Conservation (phyloP, 306 rosid species). For the Lotus japonicus region DNA sequence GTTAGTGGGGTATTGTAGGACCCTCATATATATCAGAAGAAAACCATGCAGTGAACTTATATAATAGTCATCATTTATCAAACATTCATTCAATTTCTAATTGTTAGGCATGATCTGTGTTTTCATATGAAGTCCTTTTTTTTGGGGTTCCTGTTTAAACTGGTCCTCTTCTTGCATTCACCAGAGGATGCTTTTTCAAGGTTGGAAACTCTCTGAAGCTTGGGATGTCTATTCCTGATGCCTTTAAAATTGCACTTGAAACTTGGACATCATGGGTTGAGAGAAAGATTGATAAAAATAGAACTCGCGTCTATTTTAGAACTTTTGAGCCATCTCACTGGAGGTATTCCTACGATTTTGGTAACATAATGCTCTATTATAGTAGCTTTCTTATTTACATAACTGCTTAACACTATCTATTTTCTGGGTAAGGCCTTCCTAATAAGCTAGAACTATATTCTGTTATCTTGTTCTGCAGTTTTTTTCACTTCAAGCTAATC, state of each 20-base stretch:
- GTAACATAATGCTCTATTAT: conserved; percentile 13
- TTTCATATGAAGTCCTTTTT: background rate
- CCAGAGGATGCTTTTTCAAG: conserved; percentile 80
- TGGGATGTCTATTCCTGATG: conserved; percentile 62
- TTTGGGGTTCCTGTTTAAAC: conserved; percentile 4
- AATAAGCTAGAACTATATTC: background rate
- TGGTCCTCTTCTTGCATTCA: conserved; percentile 14
- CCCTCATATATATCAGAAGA: background rate
- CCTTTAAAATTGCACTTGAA: conserved; percentile 52
- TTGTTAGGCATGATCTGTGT: background rate
- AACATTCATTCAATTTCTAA: conserved; percentile 4
- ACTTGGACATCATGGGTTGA: conserved; percentile 84
- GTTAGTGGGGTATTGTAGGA: background rate
- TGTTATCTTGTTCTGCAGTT: background rate
- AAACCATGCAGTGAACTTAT: background rate
- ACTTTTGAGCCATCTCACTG: conserved; percentile 87
- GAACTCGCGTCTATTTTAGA: conserved; percentile 69
- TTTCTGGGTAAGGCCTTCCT: background rate
- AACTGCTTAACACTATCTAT: background rate
- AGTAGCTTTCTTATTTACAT: background rate
- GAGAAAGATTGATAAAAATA: conserved; percentile 40
- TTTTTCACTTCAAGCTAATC: background rate
- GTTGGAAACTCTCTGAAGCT: conserved; percentile 52
- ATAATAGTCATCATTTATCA: too few species aligned
- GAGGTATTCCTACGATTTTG: conserved; percentile 50